Evolutionary conservation across 1,284 basidiomycete genomes (phyloP), one percentile per base, ranked within the genome.

Genomic region (Cutaneotrichosporon cavernicola): DNA sequence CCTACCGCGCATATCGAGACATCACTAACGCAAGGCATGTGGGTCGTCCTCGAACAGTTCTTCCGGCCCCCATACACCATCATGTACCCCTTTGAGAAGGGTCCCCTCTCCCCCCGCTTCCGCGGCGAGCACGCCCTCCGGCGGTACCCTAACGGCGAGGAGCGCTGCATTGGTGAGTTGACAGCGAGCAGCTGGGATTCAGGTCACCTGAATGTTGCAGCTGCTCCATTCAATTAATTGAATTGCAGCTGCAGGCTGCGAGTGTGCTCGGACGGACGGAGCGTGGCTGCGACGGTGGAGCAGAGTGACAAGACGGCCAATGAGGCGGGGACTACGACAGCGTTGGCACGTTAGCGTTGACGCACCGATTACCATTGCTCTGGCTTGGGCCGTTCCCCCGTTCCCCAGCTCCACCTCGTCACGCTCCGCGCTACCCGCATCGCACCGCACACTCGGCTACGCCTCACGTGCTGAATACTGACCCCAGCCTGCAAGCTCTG

Each of bases 81-180:
- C 85, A 97, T 84, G 84, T 85, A 83, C 70, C 77, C 77, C 31
- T 97, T 95, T 76, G 97, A 99, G 83, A 99, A 99, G 82, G 97
- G 97, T 22, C 97, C 97, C 47, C 82, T 99, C 63, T 97, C 92
- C 49, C 95, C 97, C 51, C 91, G 97, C 69, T 99, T 99, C 86
- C 89, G 97, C 79, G 97, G 97, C 64, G 97, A 99, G 82, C 97
- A 99, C 81, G 97, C 97, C n/a, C 83, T 99, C 70, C 88, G 97
- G 66, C 86, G 97, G 76, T 99, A 99, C 82, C 94, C 97, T 21
- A 96, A 91, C 69, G 97, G 97, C 46, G 97, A 99, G 84, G 97
- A 99, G 82, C 88, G 97, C 61, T 99, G 97, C 83, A 99, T 99
- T 70, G 94, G 94, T 94, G 72, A 72, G 85, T 81, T 2, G 9